Conservation (phyloP, 1,139 yeast genomes). For the Blastobotrys raffinosifermentans region DNA sequence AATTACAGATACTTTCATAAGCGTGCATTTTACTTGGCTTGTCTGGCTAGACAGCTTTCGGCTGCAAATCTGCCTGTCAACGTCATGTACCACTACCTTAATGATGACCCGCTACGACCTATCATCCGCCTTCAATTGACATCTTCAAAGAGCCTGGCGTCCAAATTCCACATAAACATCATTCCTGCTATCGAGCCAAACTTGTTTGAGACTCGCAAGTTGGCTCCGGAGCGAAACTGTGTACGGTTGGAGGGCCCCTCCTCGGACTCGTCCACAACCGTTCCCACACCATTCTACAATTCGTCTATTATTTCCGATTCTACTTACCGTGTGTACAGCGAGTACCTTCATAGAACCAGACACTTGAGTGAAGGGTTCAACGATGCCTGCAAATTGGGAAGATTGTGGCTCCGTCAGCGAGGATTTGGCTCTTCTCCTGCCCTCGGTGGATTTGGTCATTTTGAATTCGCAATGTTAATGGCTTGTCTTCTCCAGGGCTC, state of each 20-base stretch:
- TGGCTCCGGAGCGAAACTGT: slow-evolving; percentile 59
- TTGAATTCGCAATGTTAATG: slow-evolving; percentile 79
- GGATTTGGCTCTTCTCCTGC: slow-evolving; percentile 55
- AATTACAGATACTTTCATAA: slow-evolving; percentile 88
- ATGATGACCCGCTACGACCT: slow-evolving; percentile 34
- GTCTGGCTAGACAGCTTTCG: slow-evolving; percentile 57
- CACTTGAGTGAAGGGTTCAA: slow-evolving; percentile 76
- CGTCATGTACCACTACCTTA: slow-evolving; percentile 51
- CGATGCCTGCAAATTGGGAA: slow-evolving; percentile 83
- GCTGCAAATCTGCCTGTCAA: slow-evolving; percentile 33
- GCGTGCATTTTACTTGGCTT: slow-evolving; percentile 80
- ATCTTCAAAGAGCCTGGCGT: slow-evolving; percentile 17
- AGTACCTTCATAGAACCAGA: slow-evolving; percentile 67
- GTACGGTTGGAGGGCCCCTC: slow-evolving; percentile 47
- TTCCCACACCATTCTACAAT: slow-evolving; percentile 84
- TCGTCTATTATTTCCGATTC: slow-evolving; percentile 69
- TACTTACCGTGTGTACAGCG: slow-evolving; percentile 61
- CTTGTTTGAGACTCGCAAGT: slow-evolving; percentile 65
- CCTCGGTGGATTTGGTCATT: slow-evolving; percentile 82
- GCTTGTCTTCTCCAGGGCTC: slow-evolving; percentile 75
- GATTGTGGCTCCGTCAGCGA: slow-evolving; percentile 85
- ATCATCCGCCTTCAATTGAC: slow-evolving; percentile 26
- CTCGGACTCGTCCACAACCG: slow-evolving; percentile 38
- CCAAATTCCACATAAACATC: slow-evolving; percentile 61
- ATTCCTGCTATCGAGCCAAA: slow-evolving; percentile 65